Conservation (phyloP, 2,329 filamentous ascomycete genomes). For the Claviceps pazoutovae region DNA sequence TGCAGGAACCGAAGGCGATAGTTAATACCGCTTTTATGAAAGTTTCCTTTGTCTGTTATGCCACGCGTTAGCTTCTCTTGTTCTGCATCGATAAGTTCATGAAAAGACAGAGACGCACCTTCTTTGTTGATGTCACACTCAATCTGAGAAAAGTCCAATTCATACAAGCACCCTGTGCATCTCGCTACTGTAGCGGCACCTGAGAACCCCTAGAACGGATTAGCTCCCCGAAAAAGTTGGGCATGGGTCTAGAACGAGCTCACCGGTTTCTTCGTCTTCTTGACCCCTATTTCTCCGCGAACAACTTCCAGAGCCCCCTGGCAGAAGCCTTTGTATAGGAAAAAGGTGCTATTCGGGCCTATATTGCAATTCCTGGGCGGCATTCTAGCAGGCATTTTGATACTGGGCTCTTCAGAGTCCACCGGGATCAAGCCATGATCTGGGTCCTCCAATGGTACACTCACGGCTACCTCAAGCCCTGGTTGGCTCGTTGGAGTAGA, state of each 20-base stretch:
- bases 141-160: constrained; percentile 38
- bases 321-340: constrained; percentile 40
- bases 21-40: constrained; percentile 28
- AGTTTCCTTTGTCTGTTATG: constrained; percentile 24
- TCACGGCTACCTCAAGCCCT: constrained; percentile 2
- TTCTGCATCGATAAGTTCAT: not conserved
- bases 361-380: constrained; percentile 27
- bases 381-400: not conserved
- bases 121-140: constrained; percentile 36
- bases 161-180: constrained; percentile 38
- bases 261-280: constrained; percentile 35
- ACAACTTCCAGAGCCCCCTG: constrained; percentile 37
- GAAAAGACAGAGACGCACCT: constrained; percentile 21
- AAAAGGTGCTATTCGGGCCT: constrained; percentile 32
- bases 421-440: constrained; percentile 13
- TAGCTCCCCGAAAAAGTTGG: not conserved
- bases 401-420: constrained; percentile 3
- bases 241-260: not conserved
- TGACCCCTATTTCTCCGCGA: constrained; percentile 34
- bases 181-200: constrained; percentile 30
- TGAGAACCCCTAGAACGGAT: constrained; percentile 24
- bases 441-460: not conserved
- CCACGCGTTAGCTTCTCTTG: not conserved
- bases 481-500: not conserved
- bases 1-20: constrained; percentile 42